Base-by-base conservation (phyloP, 208 protist genomes). In the Sergeia podlipaevii region DNA sequence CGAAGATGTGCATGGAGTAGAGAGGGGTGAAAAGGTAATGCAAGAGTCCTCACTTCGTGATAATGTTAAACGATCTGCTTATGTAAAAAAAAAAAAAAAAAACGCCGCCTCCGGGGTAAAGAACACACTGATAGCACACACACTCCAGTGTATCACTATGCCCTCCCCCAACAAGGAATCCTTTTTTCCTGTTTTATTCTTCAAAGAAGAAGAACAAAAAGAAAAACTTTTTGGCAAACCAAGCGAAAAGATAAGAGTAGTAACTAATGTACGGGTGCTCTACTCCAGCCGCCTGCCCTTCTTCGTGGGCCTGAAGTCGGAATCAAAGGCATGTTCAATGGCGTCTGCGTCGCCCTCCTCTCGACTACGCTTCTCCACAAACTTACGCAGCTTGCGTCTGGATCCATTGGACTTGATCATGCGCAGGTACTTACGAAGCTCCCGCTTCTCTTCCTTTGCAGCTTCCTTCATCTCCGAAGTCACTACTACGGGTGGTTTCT, bases 331-430 rank as follows among this genome's bases (percentile, higher is more conserved):
- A 38, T 66, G 70, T 15, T 72, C 66, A 15, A 67, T 76, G 53
- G 93, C 89, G 37, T 95, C 85, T 33, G 74, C 62, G 3, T 60
- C 69, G 28, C 45, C 56, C 50, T 59, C 70, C 43, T 92, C 88
- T 29, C 89, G 79, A 17, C 54, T 11, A 28, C 89, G 73, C 66
- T 96, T 96, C 65, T 70, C 65, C 15, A 34, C 65, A 29, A 90
- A 42, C 68, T 89, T 85, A 0, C 72, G 71, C 1, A 93, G 32
- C 68, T 96, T 96, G 23, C 89, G 74, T 1, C 89, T 65, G 3
- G 69, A 65, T 6, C 89, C 89, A 59, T 96, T 96, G 8, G 89
- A 89, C 70, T 96, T 96, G 32, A 96, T 43, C 67, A 93, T 84
- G 34, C 89, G 85, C 24, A 89, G 66, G 43, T 91, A 59, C 60